Evolutionary conservation across 73 alveolate genomes (phyloP).

Genomic region (Uronychia binucleata): DNA sequence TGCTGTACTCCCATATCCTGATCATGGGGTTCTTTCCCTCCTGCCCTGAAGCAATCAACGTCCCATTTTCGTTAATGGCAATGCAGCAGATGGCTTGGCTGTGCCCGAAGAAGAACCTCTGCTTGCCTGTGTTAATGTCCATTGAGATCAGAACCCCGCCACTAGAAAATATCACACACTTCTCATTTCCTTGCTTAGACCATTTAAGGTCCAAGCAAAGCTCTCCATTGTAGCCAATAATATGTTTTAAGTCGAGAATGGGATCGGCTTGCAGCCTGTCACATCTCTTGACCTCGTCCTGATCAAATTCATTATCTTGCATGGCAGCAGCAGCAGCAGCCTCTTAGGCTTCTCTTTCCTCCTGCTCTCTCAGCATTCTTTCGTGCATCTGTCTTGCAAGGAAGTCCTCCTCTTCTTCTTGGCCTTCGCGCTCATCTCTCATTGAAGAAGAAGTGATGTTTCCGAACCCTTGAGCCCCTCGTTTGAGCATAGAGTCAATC

Average conservation of each 20-base stretch:
- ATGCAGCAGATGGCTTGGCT: conserved; percentile 69
- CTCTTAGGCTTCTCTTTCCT: background rate
- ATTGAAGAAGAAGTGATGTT: conserved; percentile 2
- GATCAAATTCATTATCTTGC: background rate
- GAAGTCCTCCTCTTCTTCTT: conserved; percentile 20
- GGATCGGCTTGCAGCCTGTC: conserved; percentile 71
- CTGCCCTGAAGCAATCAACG: conserved; percentile 75
- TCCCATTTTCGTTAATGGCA: conserved; percentile 79
- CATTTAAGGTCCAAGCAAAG: conserved; percentile 71
- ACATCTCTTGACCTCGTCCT: background rate
- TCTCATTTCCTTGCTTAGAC: conserved; percentile 60
- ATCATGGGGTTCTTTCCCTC: conserved; percentile 74
- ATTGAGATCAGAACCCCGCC: conserved; percentile 74
- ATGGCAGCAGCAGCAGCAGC: background rate
- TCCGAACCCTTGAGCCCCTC: conserved; percentile 7
- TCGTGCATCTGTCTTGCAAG: background rate
- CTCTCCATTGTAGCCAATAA: conserved; percentile 74
- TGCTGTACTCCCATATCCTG: conserved; percentile 78
- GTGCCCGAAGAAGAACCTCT: conserved; percentile 84
- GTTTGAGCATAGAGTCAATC: conserved; percentile 13
- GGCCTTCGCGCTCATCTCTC: conserved; percentile 13
- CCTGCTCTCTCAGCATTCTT: too few species aligned
- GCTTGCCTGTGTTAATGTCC: conserved; percentile 60
- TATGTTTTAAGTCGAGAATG: conserved; percentile 62
- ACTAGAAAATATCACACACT: conserved; percentile 67